Percentiles rank a stretch among this genome's conserved stretches.
Evolutionary conservation across 225 moss, liverwort and hornwort species (phyloP).

Genomic region (Antitrichia curtipendula): DNA sequence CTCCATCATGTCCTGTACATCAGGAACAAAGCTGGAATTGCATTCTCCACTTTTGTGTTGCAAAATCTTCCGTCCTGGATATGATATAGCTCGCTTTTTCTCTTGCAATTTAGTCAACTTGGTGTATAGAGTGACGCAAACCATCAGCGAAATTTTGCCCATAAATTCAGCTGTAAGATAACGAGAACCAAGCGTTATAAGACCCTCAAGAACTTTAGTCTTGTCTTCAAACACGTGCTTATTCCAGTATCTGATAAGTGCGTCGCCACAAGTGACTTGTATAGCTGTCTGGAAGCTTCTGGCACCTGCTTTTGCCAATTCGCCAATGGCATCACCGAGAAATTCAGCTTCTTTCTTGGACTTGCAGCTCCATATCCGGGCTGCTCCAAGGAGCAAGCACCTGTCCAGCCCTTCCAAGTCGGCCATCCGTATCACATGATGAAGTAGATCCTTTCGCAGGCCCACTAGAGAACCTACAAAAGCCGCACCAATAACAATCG

Average conservation of each 20-base stretch:
- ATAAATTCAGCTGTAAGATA: constrained; percentile 34
- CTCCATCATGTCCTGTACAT: constrained; percentile 41
- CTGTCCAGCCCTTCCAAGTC: constrained; percentile 40
- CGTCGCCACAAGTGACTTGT: constrained; percentile 47
- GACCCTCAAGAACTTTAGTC: constrained; percentile 29
- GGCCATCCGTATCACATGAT: constrained; percentile 37
- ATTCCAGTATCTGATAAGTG: constrained; percentile 53
- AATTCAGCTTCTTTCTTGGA: constrained; percentile 30
- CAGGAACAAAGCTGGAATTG: constrained; percentile 24
- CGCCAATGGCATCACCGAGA: constrained; percentile 29
- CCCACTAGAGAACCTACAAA: constrained; percentile 50
- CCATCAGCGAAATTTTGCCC: constrained; percentile 39
- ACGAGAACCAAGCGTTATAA: constrained; percentile 29
- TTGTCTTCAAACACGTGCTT: constrained; percentile 37
- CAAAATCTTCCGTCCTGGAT: constrained; percentile 25
- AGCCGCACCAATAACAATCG: constrained; percentile 41
- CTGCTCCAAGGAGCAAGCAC: constrained; percentile 48
- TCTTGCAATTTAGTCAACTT: constrained; percentile 27
- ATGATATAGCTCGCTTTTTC: constrained; percentile 3
- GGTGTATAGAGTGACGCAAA: constrained; percentile 39
- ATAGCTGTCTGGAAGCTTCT: constrained; percentile 50
- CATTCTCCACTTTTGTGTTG: constrained; percentile 23
- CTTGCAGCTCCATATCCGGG: constrained; percentile 59
- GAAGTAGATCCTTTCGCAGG: constrained; percentile 31
- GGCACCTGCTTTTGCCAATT: constrained; percentile 38